These are phyloP conservation scores for Helenozyma baotianmanensis DNA, from an alignment of 805 yeast species.

Conservation along the genomic window DNA sequence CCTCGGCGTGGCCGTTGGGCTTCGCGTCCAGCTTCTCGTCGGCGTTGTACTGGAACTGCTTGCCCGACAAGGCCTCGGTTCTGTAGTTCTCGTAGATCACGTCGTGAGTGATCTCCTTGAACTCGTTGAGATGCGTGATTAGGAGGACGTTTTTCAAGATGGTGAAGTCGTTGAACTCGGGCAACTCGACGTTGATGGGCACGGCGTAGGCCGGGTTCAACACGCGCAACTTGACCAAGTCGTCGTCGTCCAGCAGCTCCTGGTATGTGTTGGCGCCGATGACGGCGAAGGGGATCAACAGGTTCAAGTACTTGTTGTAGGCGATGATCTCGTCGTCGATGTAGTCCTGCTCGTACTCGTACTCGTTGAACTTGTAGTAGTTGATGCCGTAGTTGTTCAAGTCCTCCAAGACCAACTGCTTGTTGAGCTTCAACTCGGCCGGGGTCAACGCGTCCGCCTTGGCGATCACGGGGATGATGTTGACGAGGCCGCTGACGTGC, in stretches of 20 bases:
- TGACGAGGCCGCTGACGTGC: slow-evolving; percentile 39
- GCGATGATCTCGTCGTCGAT: slow-evolving; percentile 61
- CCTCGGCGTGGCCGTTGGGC: slow-evolving; percentile 14
- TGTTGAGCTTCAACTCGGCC: slow-evolving; percentile 56
- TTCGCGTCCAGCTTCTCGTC: slow-evolving; percentile 13
- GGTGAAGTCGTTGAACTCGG: slow-evolving; percentile 75
- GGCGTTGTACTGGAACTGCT: slow-evolving; percentile 38
- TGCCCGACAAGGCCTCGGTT: slow-evolving; percentile 76
- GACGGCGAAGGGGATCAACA: slow-evolving; percentile 61
- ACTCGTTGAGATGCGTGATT: slow-evolving; percentile 80
- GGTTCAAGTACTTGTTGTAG: slow-evolving; percentile 60
- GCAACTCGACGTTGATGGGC: slow-evolving; percentile 60
- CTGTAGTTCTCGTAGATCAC: slow-evolving; percentile 83
- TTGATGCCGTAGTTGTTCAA: slow-evolving; percentile 67
- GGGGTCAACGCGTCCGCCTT: slow-evolving; percentile 42
- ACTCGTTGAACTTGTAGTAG: slow-evolving; percentile 65
- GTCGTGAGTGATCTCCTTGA: slow-evolving; percentile 86
- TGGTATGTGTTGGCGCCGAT: slow-evolving; percentile 66
- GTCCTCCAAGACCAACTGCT: slow-evolving; percentile 71
- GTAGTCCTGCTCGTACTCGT: slow-evolving; percentile 46
- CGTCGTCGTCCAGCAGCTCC: slow-evolving; percentile 33
- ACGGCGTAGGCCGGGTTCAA: slow-evolving; percentile 45
- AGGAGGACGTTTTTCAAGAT: slow-evolving; percentile 73
- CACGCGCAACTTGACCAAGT: slow-evolving; percentile 49
- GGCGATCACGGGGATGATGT: slow-evolving; percentile 40